These are phyloP conservation scores for Fusarium newnesense DNA, from an alignment of 2,329 filamentous ascomycete species.

Conservation along the genomic window DNA sequence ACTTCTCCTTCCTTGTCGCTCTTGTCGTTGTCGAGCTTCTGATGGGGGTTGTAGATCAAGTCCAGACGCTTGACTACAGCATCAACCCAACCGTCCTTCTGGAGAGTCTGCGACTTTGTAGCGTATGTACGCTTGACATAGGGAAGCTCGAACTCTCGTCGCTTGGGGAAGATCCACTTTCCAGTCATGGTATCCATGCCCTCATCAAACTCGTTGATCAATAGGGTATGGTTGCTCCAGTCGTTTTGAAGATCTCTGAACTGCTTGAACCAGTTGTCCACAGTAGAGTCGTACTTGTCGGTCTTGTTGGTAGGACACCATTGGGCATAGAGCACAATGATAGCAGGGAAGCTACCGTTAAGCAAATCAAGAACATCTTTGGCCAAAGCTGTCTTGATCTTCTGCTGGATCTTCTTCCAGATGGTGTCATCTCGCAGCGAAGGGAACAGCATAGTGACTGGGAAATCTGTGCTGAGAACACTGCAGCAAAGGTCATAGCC, in stretches of 20 bases:
- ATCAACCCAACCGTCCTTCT: constrained; percentile 52
- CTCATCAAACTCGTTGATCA: constrained; percentile 49
- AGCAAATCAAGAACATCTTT: constrained; percentile 51
- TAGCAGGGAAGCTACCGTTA: constrained; percentile 51
- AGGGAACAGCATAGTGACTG: constrained; percentile 50
- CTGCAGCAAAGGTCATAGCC: constrained; percentile 60
- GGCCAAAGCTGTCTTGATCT: constrained; percentile 50
- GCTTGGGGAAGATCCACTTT: constrained; percentile 58
- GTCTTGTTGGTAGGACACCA: constrained; percentile 55
- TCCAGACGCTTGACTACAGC: constrained; percentile 25
- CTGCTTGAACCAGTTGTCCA: constrained; percentile 52
- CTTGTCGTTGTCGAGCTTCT: constrained; percentile 12
- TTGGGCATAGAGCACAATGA: constrained; percentile 60
- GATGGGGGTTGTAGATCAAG: constrained; percentile 31
- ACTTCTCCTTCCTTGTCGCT: constrained; percentile 25
- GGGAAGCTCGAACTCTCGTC: constrained; percentile 59
- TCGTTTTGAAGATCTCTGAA: constrained; percentile 51
- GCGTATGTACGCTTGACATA: constrained; percentile 60
- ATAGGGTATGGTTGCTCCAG: constrained; percentile 33
- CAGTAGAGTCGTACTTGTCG: constrained; percentile 49
- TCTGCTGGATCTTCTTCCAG: constrained; percentile 43
- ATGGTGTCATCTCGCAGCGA: constrained; percentile 45
- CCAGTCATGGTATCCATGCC: constrained; percentile 58
- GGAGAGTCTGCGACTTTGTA: constrained; percentile 55
- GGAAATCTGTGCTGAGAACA: constrained; percentile 55